Conservation (phyloP, 352 stramenopile genomes). For the Phytophthora multivora region DNA sequence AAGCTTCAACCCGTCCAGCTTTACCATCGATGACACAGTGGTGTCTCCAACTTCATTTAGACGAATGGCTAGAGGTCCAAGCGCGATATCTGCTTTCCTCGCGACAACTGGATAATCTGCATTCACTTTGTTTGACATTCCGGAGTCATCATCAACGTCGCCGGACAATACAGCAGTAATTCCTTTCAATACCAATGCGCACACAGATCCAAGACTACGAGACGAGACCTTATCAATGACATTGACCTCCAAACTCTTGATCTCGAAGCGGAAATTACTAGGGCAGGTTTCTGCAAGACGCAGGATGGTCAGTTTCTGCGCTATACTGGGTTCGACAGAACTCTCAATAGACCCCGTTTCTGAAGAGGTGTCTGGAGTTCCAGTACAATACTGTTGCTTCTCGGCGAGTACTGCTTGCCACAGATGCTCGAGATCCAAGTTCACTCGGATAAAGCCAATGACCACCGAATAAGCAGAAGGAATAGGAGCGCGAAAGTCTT, state of each 20-base stretch:
- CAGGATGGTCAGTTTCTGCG: slow-evolving; percentile 6
- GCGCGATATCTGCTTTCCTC: slow-evolving; percentile 10
- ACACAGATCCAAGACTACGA: neutral
- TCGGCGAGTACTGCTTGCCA: slow-evolving; percentile 4
- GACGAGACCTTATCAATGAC: slow-evolving; percentile 8
- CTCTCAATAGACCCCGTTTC: neutral
- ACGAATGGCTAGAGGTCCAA: slow-evolving; percentile 9
- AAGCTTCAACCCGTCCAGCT: slow-evolving; percentile 29
- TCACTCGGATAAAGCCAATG: slow-evolving; percentile 26
- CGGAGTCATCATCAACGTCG: slow-evolving; percentile 6
- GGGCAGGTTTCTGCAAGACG: slow-evolving; percentile 23
- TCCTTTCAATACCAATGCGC: slow-evolving; percentile 14
- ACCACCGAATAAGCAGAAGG: slow-evolving; percentile 19
- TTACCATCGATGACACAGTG: slow-evolving; percentile 8
- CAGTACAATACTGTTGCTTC: slow-evolving; percentile 5
- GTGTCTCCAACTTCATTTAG: slow-evolving; percentile 3
- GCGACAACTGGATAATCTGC: slow-evolving; percentile 16
- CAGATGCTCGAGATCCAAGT: slow-evolving; percentile 24
- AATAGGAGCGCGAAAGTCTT: slow-evolving; percentile 24
- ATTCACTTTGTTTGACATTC: neutral
- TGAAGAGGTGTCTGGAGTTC: neutral
- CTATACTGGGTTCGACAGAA: neutral
- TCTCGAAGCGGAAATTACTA: slow-evolving; percentile 9
- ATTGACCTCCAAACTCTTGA: slow-evolving; percentile 27
- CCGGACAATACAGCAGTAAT: slow-evolving; percentile 9